Conservation (phyloP, 768 basidiomycete genomes). For the Albatrellus ellisii region DNA sequence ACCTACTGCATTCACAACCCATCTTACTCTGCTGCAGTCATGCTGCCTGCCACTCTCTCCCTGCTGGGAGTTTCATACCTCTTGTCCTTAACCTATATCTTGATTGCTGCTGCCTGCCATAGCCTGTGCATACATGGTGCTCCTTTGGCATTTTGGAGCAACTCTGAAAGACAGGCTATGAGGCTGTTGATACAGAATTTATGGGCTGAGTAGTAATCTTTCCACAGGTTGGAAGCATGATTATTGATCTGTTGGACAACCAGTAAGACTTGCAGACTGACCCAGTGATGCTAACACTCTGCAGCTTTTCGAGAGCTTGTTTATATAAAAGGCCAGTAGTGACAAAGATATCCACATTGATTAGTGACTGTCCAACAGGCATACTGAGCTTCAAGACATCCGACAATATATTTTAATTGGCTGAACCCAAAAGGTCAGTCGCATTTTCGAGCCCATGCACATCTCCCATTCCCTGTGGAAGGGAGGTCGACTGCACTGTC, state of each 20-base stretch:
- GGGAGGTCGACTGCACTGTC: not conserved
- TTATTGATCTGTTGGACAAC: slow-evolving; percentile 25
- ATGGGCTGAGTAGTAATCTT: slow-evolving; percentile 69
- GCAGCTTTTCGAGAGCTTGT: slow-evolving; percentile 51
- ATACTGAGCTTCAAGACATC: slow-evolving; percentile 24
- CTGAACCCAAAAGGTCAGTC: too few species aligned
- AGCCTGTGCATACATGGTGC: too few species aligned
- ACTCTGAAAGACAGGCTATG: slow-evolving; percentile 10
- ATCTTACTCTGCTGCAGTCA: too few species aligned
- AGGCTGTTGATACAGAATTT: slow-evolving; percentile 41
- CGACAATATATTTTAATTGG: slow-evolving; percentile 6
- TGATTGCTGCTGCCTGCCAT: too few species aligned
- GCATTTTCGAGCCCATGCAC: too few species aligned
- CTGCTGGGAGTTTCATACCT: too few species aligned
- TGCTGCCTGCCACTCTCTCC: too few species aligned
- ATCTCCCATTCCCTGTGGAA: not conserved
- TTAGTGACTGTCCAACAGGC: slow-evolving; percentile 33
- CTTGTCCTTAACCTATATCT: too few species aligned
- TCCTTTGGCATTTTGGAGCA: too few species aligned
- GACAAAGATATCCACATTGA: slow-evolving; percentile 49
- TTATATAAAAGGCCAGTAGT: slow-evolving; percentile 43
- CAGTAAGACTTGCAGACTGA: slow-evolving; percentile 3
- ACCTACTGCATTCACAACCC: too few species aligned
- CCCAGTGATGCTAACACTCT: slow-evolving; percentile 34
- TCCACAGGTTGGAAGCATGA: slow-evolving; percentile 52